Percentiles rank a stretch among this genome's conserved stretches.
These are phyloP conservation scores for Nakazawaea siamensis DNA, from an alignment of 805 yeast species.

Conservation along the genomic window DNA sequence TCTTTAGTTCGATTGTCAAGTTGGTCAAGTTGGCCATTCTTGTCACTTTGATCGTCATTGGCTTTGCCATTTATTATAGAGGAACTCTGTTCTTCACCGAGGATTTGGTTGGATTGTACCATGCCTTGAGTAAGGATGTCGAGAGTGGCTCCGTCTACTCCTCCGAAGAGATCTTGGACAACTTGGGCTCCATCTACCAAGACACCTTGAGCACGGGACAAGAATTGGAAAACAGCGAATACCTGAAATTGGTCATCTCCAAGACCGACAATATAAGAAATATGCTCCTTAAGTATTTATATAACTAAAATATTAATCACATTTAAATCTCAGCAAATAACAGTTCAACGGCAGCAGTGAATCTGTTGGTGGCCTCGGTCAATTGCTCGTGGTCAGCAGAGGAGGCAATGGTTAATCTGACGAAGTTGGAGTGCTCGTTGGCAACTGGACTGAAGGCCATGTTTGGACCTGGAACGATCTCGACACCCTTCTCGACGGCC, in stretches of 20 bases:
- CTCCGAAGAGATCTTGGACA: conserved; percentile 2
- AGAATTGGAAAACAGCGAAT: conserved; percentile 4
- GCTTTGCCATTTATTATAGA: conserved; percentile 5
- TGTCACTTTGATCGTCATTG: not conserved
- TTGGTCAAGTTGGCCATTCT: conserved; percentile 7
- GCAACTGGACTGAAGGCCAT: conserved; percentile 47
- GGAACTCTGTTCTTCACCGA: conserved; percentile 7
- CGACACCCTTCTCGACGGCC: conserved; percentile 41
- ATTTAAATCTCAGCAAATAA: conserved; percentile 23
- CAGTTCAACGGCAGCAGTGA: conserved; percentile 38
- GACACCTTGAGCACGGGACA: conserved; percentile 4
- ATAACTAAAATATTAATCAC: not conserved
- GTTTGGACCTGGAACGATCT: conserved; percentile 47
- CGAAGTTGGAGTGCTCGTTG: conserved; percentile 28
- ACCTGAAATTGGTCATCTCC: conserved; percentile 4
- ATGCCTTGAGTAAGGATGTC: conserved; percentile 5
- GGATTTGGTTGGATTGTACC: conserved; percentile 8
- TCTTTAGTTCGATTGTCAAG: conserved; percentile 3
- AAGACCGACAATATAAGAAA: conserved; percentile 1
- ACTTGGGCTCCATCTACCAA: conserved; percentile 5
- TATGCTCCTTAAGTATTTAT: not conserved
- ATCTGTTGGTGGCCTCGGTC: conserved; percentile 43
- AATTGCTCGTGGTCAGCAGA: conserved; percentile 37
- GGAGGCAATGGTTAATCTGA: conserved; percentile 54
- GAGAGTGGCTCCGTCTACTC: conserved; percentile 3